phyloP scores from a whole-genome alignment of 2,329 filamentous ascomycete species.

The Aspergillus nomiae region DNA sequence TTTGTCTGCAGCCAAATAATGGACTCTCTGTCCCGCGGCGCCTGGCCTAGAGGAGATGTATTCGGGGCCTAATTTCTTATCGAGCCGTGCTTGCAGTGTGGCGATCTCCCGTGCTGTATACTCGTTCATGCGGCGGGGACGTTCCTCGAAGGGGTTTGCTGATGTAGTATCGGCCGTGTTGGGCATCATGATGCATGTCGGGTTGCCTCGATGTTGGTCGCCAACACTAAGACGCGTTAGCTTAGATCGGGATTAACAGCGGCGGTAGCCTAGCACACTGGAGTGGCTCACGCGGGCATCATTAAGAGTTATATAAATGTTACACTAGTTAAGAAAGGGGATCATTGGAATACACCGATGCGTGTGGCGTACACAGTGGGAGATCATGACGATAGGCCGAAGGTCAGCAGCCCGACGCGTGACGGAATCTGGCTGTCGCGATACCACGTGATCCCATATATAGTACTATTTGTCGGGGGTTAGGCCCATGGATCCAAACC shows the following conservation, averaged over 20 bases:
- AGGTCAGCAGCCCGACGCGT: slow-evolving; percentile 19
- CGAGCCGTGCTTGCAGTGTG: slow-evolving; percentile 79
- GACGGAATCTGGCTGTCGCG: slow-evolving; percentile 29
- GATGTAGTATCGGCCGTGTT: slow-evolving; percentile 36
- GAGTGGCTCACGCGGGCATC: slow-evolving; percentile 51
- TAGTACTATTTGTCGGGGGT: not conserved
- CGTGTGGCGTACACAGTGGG: slow-evolving; percentile 12
- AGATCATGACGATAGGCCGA: slow-evolving; percentile 18
- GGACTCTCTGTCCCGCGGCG: slow-evolving; percentile 80
- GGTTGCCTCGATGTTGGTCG: slow-evolving; percentile 62
- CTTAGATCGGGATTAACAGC: slow-evolving; percentile 11
- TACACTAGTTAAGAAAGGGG: not conserved
- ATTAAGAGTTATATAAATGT: slow-evolving; percentile 14
- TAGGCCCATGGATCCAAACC: not conserved
- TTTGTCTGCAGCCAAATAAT: slow-evolving; percentile 95
- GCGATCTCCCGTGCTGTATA: slow-evolving; percentile 92
- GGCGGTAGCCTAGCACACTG: not conserved
- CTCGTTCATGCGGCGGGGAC: slow-evolving; percentile 67
- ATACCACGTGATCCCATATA: slow-evolving; percentile 33
- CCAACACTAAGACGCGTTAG: slow-evolving; percentile 58
- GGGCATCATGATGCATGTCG: slow-evolving; percentile 45
- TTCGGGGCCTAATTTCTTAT: slow-evolving; percentile 93
- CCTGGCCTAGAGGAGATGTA: slow-evolving; percentile 88
- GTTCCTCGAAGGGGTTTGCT: slow-evolving; percentile 80
- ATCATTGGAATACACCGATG: not conserved